phyloP scores from a whole-genome alignment of 805 yeast genomes.

The Candida ascalaphidarum region DNA sequence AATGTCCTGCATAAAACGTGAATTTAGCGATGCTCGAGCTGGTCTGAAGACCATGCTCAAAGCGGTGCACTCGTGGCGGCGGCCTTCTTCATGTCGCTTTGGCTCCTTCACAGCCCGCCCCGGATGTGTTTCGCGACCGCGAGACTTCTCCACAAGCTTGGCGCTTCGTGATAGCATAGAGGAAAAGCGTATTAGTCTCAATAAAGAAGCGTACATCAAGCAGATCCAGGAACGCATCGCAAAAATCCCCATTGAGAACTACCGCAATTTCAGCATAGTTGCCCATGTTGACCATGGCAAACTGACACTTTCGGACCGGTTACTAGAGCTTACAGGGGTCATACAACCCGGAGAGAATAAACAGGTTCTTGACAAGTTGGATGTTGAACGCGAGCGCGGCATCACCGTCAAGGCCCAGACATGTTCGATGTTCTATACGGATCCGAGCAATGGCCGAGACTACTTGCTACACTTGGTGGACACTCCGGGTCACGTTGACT shows the following conservation, averaged over 20 bases:
- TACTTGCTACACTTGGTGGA: conserved; percentile 86
- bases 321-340: conserved; percentile 84
- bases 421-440: conserved; percentile 79
- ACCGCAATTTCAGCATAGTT: conserved; percentile 86
- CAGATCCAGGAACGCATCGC: conserved; percentile 49
- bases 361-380: conserved; percentile 84
- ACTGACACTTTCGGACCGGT: conserved; percentile 82
- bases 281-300: conserved; percentile 94
- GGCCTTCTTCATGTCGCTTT: too few species aligned
- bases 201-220: conserved; percentile 24
- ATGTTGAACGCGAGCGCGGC: conserved; percentile 94
- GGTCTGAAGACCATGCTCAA: too few species aligned
- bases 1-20: too few species aligned
- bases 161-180: too few species aligned
- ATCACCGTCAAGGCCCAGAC: conserved; percentile 97
- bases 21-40: too few species aligned
- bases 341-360: conserved; percentile 66
- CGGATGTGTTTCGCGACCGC: too few species aligned
- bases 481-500: conserved; percentile 98
- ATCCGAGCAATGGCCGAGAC: conserved; percentile 52
- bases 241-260: conserved; percentile 75
- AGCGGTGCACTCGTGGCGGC: too few species aligned
- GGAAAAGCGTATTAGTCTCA: conserved; percentile 18
- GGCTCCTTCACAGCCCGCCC: too few species aligned
- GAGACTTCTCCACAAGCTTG: too few species aligned